Conservation (phyloP, 371 early-diverging fungal genomes). For the Zopfochytrium polystomum region DNA sequence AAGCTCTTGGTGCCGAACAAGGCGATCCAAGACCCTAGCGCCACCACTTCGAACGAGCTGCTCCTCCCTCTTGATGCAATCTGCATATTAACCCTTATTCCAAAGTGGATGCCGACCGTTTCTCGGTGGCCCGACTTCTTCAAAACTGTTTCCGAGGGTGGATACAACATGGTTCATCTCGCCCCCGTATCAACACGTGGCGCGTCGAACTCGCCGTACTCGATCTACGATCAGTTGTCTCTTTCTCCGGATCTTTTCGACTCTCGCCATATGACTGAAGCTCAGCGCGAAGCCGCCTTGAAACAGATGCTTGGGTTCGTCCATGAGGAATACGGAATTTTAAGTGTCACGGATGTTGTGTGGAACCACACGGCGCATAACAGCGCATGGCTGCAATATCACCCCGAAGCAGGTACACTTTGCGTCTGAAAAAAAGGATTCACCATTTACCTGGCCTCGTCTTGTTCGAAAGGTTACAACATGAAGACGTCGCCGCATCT, state of each 20-base stretch:
- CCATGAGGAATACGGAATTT: conserved; percentile 62
- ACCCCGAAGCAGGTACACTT: conserved; percentile 81
- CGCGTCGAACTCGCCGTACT: conserved; percentile 90
- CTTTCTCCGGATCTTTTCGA: conserved; percentile 81
- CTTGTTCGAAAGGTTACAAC: conserved; percentile 71
- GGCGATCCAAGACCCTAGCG: conserved; percentile 9
- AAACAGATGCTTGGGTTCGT: conserved; percentile 53
- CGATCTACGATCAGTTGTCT: conserved; percentile 85
- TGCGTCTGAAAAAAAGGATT: not conserved
- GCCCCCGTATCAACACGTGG: conserved; percentile 91
- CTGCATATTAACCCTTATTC: conserved; percentile 80
- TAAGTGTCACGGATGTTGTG: conserved; percentile 89
- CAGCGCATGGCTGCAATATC: conserved; percentile 82
- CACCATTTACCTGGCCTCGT: not conserved
- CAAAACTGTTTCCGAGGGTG: conserved; percentile 60
- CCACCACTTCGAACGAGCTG: not conserved
- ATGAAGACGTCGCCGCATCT: conserved; percentile 91
- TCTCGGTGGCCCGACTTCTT: conserved; percentile 74
- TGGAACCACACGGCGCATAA: conserved; percentile 97
- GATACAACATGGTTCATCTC: conserved; percentile 97
- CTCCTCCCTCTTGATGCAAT: conserved; percentile 73
- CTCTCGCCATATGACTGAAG: conserved; percentile 37
- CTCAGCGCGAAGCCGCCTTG: conserved; percentile 59
- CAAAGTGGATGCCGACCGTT: conserved; percentile 92
- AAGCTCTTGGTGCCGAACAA: conserved; percentile 50